Percentiles rank a stretch among this genome's conserved stretches.
Conservation (phyloP, 2,329 filamentous ascomycete genomes). For the Arthrobotrys megalospora region DNA sequence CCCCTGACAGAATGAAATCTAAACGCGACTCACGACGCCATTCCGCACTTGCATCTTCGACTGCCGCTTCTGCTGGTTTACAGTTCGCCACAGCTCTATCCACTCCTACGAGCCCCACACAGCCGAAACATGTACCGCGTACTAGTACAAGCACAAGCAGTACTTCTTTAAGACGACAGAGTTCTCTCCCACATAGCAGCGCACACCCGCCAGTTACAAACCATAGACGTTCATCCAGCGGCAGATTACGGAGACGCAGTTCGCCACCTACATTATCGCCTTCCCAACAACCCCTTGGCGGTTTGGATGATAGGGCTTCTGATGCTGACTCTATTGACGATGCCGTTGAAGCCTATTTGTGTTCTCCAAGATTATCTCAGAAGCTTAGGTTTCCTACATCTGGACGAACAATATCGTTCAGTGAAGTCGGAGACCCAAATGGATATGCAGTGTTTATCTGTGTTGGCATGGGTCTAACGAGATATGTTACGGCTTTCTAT, state of each 20-base stretch:
- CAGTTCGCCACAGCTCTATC: slow-evolving; percentile 62
- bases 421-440: slow-evolving; percentile 92
- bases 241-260: slow-evolving; percentile 55
- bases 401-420: slow-evolving; percentile 91
- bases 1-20: slow-evolving; percentile 62
- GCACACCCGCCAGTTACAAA: slow-evolving; percentile 52
- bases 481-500: slow-evolving; percentile 97
- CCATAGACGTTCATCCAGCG: slow-evolving; percentile 56
- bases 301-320: slow-evolving; percentile 79
- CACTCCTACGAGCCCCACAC: slow-evolving; percentile 61
- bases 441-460: slow-evolving; percentile 96
- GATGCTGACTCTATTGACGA: slow-evolving; percentile 91
- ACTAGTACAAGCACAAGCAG: slow-evolving; percentile 61
- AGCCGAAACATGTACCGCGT: slow-evolving; percentile 58
- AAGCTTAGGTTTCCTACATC: slow-evolving; percentile 89
- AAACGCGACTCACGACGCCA: slow-evolving; percentile 60
- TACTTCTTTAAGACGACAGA: slow-evolving; percentile 62
- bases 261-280: slow-evolving; percentile 58
- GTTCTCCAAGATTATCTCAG: slow-evolving; percentile 86
- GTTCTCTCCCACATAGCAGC: slow-evolving; percentile 51
- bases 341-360: slow-evolving; percentile 87
- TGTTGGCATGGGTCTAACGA: slow-evolving; percentile 95
- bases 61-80: slow-evolving; percentile 59
- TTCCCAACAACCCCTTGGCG: slow-evolving; percentile 67
- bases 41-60: slow-evolving; percentile 62